Evolutionary conservation across 768 basidiomycete species (phyloP).

Genomic region (Rhizopogon rudus): DNA sequence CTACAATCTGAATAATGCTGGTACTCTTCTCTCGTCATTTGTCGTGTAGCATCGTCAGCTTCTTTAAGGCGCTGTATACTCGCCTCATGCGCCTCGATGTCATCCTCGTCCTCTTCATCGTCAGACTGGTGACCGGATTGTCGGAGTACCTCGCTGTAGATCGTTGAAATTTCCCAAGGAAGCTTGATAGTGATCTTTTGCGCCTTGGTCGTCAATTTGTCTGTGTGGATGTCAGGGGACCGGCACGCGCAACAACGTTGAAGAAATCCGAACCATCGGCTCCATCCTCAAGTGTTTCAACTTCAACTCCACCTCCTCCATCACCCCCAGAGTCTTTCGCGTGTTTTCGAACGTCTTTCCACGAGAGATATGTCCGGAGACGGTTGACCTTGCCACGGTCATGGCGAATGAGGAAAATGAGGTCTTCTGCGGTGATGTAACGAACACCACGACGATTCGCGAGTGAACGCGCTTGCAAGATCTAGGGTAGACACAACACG

Average conservation of each 20-base stretch:
- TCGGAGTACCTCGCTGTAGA: constrained; percentile 82
- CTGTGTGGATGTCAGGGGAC: constrained; percentile 28
- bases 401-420: constrained; percentile 93
- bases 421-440: constrained; percentile 86
- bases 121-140: constrained; percentile 80
- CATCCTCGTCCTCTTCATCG: constrained; percentile 94
- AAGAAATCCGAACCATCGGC: constrained; percentile 54
- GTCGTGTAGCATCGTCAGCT: constrained; percentile 90
- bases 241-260: background rate
- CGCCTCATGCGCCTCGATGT: constrained; percentile 92
- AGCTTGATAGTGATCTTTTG: constrained; percentile 93
- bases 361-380: constrained; percentile 87
- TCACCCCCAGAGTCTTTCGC: constrained; percentile 88
- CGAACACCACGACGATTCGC: constrained; percentile 81
- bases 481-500: constrained; percentile 36
- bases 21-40: constrained; percentile 97
- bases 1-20: constrained; percentile 96
- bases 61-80: constrained; percentile 90
- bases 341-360: constrained; percentile 96
- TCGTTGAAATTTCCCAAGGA: constrained; percentile 92
- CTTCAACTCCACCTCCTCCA: constrained; percentile 74
- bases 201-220: constrained; percentile 77
- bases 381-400: constrained; percentile 93
- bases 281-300: constrained; percentile 80
- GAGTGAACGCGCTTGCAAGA: constrained; percentile 82